Evolutionary conservation across 2,329 filamentous ascomycete genomes (phyloP).

Genomic region (Emergomyces pasteurianus): DNA sequence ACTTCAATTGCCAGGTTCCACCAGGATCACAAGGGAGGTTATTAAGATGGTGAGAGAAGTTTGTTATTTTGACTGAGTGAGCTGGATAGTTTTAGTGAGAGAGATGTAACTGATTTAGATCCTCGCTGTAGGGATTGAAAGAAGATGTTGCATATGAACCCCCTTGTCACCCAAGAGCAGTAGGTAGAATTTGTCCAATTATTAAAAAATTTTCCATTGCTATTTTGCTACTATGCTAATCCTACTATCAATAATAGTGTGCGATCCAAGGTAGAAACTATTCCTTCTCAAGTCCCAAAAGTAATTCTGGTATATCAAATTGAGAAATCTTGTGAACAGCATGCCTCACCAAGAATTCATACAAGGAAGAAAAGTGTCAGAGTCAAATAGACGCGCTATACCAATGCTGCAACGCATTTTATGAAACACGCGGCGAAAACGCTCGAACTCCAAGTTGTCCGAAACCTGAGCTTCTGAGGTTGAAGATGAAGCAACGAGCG

Average conservation of each 20-base stretch:
- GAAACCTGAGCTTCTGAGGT: slow-evolving; percentile 61
- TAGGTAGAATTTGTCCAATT: slow-evolving; percentile 35
- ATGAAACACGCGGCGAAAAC: slow-evolving; percentile 62
- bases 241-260: slow-evolving; percentile 43
- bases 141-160: slow-evolving; percentile 62
- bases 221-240: slow-evolving; percentile 2
- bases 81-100: not conserved
- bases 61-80: not conserved
- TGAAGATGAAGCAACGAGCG: slow-evolving; percentile 73
- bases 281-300: not conserved
- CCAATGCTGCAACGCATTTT: slow-evolving; percentile 85
- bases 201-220: not conserved
- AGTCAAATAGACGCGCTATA: slow-evolving; percentile 72
- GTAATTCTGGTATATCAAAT: not conserved
- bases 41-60: not conserved
- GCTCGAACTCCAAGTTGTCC: slow-evolving; percentile 76
- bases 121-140: slow-evolving; percentile 34
- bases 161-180: slow-evolving; percentile 75
- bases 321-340: slow-evolving; percentile 38
- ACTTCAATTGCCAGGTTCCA: not conserved
- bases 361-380: slow-evolving; percentile 74
- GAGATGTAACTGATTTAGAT: not conserved
- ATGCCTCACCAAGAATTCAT: slow-evolving; percentile 74
- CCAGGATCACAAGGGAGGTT: not conserved
- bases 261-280: slow-evolving; percentile 65